phyloP scores from a whole-genome alignment of 768 basidiomycete genomes.

The Suillus subaureus region DNA sequence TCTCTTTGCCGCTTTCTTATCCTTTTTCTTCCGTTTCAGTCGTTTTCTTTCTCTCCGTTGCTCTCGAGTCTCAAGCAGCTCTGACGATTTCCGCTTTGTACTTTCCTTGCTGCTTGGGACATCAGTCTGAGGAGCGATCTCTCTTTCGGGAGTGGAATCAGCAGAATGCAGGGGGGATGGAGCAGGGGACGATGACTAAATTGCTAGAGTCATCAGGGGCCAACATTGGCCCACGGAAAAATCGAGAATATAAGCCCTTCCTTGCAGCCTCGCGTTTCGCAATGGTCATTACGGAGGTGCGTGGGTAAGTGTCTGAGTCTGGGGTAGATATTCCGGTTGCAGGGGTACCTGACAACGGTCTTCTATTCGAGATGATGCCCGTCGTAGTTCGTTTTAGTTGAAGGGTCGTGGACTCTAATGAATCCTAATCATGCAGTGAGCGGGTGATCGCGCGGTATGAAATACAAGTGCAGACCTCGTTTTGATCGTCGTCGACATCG shows the following conservation, averaged over 20 bases:
- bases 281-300: conserved; percentile 53
- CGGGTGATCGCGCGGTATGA: conserved; percentile 4
- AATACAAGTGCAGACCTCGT: conserved; percentile 10
- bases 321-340: conserved; percentile 50
- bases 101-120: neutral
- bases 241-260: conserved; percentile 73
- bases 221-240: conserved; percentile 77
- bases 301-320: conserved; percentile 30
- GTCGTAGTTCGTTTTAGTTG: conserved; percentile 64
- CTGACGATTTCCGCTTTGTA: conserved; percentile 17
- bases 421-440: conserved; percentile 15
- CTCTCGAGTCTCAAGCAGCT: conserved; percentile 17
- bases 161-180: conserved; percentile 3
- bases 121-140: neutral
- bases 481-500: conserved; percentile 22
- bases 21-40: conserved; percentile 25
- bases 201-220: conserved; percentile 41
- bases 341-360: conserved; percentile 54
- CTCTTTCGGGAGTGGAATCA: neutral
- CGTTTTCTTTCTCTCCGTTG: conserved; percentile 26
- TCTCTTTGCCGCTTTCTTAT: conserved; percentile 15
- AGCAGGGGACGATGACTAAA: neutral
- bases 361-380: conserved; percentile 74
- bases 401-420: conserved; percentile 19
- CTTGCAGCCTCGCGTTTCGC: conserved; percentile 83